Conservation (phyloP, 2,329 filamentous ascomycete species). For the Fusarium tanahbumbuense region DNA sequence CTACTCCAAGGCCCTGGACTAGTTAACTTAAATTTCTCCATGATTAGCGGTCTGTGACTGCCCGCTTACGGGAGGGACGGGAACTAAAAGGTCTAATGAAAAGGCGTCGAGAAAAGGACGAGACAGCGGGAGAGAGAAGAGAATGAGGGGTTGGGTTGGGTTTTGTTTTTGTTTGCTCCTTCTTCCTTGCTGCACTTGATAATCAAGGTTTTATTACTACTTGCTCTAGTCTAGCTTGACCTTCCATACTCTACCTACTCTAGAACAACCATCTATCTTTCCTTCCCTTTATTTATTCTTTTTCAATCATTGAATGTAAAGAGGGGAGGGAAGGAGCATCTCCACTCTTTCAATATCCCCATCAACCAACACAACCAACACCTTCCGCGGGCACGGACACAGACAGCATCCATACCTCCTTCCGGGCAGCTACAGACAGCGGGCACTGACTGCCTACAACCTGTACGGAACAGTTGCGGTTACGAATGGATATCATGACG, state of each 20-base stretch:
- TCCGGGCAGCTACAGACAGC: conserved; percentile 1
- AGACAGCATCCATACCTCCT: not conserved
- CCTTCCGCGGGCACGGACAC: not conserved
- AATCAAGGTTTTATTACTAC: not conserved
- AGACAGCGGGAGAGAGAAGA: not conserved
- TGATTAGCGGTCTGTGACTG: not conserved
- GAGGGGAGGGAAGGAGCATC: not conserved
- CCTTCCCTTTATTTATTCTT: not conserved
- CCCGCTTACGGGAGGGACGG: conserved; percentile 11
- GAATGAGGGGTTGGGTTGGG: conserved; percentile 4
- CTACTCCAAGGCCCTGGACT: not conserved
- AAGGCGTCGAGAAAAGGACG: not conserved
- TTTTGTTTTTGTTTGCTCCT: not conserved
- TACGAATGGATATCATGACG: conserved; percentile 21
- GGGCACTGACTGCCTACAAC: not conserved
- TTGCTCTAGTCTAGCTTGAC: not conserved
- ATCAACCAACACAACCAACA: conserved; percentile 5
- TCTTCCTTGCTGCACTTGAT: not conserved
- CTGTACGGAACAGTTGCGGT: not conserved
- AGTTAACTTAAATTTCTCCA: not conserved
- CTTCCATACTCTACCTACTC: not conserved
- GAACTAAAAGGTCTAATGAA: conserved; percentile 11
- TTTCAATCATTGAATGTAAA: not conserved
- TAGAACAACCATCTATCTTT: not conserved
- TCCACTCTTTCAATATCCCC: conserved; percentile 9